phyloP scores from a whole-genome alignment of 2,329 filamentous ascomycete genomes.

The Alternaria brassicicola region DNA sequence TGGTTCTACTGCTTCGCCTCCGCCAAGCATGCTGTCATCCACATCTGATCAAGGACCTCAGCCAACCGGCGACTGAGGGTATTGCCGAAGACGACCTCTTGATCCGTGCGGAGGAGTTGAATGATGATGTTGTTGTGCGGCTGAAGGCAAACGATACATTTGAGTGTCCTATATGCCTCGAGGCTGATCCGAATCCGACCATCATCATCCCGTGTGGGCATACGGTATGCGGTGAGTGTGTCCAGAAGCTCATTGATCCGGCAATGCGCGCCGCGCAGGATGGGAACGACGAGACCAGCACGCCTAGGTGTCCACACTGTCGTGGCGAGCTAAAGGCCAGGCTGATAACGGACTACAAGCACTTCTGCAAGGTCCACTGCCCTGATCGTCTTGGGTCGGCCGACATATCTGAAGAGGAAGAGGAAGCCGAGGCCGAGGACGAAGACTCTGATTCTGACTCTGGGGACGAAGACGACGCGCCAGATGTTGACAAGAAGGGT shows the following conservation, averaged over 20 bases:
- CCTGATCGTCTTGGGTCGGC: constrained; percentile 55
- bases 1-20: constrained; percentile 80
- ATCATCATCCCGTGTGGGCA: constrained; percentile 87
- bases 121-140: constrained; percentile 66
- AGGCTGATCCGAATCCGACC: constrained; percentile 73
- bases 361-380: constrained; percentile 76
- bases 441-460: constrained; percentile 39
- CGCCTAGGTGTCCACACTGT: constrained; percentile 76
- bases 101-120: constrained; percentile 67
- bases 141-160: constrained; percentile 67
- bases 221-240: constrained; percentile 77
- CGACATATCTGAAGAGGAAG: constrained; percentile 19
- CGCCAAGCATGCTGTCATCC: constrained; percentile 83
- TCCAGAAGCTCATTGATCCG: constrained; percentile 70
- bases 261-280: constrained; percentile 51
- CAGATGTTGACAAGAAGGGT: constrained; percentile 44
- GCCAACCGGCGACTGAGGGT: constrained; percentile 66
- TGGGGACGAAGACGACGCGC: constrained; percentile 47
- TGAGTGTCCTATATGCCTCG: constrained; percentile 83
- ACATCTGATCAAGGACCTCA: constrained; percentile 71
- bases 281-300: constrained; percentile 60
- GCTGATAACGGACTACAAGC: constrained; percentile 73
- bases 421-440: constrained; percentile 39
- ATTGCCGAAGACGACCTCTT: constrained; percentile 63
- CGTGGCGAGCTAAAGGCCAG: constrained; percentile 69